phyloP scores from a whole-genome alignment of 306 rosid genomes.

The Leucaena leucocephala region DNA sequence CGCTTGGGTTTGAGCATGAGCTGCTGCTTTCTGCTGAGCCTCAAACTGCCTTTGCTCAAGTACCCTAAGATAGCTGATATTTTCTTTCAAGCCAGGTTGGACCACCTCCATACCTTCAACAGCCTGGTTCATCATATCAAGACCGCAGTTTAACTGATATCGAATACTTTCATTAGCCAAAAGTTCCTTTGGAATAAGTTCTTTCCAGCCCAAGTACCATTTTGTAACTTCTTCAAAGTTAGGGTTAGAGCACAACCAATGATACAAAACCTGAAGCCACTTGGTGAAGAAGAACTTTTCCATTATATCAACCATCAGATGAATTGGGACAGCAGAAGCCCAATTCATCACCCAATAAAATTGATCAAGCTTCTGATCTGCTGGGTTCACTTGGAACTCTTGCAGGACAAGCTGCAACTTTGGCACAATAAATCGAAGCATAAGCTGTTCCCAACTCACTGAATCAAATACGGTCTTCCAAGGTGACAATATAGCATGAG shows the following conservation, averaged over 20 bases:
- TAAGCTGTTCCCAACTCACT: slow-evolving; percentile 87
- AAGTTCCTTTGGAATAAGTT: slow-evolving; percentile 79
- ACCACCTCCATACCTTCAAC: slow-evolving; percentile 88
- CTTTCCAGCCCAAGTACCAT: slow-evolving; percentile 93
- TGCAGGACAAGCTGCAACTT: slow-evolving; percentile 84
- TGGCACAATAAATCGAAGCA: slow-evolving; percentile 84
- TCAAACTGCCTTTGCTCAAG: slow-evolving; percentile 92
- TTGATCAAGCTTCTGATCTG: slow-evolving; percentile 79
- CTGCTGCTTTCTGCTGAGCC: slow-evolving; percentile 85
- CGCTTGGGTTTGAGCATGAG: slow-evolving; percentile 66
- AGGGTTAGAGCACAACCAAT: slow-evolving; percentile 83
- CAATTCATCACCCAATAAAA: slow-evolving; percentile 89
- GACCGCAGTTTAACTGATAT: slow-evolving; percentile 73
- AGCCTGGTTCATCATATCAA: slow-evolving; percentile 92
- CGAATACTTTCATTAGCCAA: slow-evolving; percentile 76
- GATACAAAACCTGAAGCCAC: slow-evolving; percentile 86
- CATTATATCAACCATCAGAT: slow-evolving; percentile 90
- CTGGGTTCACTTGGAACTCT: slow-evolving; percentile 91
- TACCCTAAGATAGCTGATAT: slow-evolving; percentile 69
- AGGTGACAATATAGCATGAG: slow-evolving; percentile 80
- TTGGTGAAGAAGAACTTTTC: slow-evolving; percentile 76
- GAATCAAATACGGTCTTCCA: slow-evolving; percentile 89
- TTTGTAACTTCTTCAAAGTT: slow-evolving; percentile 84
- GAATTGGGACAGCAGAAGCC: slow-evolving; percentile 81
- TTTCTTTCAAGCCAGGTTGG: slow-evolving; percentile 90